Conservation (phyloP, 108 stramenopile genomes). For the Pseudonitzschia delicatissima region DNA sequence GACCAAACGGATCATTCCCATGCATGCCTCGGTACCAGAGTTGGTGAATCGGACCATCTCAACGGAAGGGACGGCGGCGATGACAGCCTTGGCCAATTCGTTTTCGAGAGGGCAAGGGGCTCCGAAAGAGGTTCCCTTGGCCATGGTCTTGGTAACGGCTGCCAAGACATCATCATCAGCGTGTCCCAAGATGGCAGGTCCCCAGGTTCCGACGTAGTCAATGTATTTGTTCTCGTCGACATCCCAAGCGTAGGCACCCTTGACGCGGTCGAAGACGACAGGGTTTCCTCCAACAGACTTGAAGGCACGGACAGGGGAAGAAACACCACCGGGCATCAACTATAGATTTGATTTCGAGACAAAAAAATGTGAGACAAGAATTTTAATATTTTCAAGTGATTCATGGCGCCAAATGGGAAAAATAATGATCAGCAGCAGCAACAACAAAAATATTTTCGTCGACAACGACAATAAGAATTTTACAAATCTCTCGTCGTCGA, state of each 20-base stretch:
- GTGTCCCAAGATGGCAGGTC: constrained; percentile 97
- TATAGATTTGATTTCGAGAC: constrained; percentile 17
- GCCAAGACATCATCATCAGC: constrained; percentile 96
- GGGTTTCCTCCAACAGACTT: constrained; percentile 98
- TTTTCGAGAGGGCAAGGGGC: constrained; percentile 96
- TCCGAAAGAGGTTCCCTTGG: constrained; percentile 97
- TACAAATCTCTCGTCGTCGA: background rate
- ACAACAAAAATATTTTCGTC: no score
- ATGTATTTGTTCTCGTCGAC: constrained; percentile 97
- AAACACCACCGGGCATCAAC: constrained; percentile 99
- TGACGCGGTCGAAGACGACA: constrained; percentile 94
- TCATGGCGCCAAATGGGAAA: no score
- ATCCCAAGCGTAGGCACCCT: constrained; percentile 98
- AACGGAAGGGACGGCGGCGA: constrained; percentile 95
- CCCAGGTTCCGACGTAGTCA: constrained; percentile 98
- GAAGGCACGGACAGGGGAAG: constrained; percentile 97
- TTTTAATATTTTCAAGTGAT: no score
- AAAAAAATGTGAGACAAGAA: constrained; percentile 4
- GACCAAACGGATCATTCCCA: constrained; percentile 98
- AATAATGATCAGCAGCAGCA: background rate
- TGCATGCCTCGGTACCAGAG: constrained; percentile 98
- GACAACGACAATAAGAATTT: background rate
- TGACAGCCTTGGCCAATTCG: constrained; percentile 94
- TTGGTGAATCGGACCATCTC: constrained; percentile 99
- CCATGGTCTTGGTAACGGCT: constrained; percentile 88